Conservation (phyloP, 495 filamentous ascomycete genomes). For the Aspergillus campestris region DNA sequence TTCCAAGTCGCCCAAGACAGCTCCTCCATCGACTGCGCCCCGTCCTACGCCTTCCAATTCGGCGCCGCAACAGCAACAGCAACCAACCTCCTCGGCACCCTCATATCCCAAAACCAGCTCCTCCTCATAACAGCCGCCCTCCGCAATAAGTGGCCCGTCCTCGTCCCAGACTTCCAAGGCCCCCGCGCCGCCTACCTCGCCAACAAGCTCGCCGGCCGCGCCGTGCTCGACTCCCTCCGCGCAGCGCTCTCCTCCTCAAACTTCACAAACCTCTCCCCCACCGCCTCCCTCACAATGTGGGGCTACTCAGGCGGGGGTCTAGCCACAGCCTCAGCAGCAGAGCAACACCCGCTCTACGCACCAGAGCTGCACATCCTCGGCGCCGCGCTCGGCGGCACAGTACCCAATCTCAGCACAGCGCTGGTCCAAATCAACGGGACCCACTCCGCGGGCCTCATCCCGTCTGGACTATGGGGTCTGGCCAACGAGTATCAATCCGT, state of each 20-base stretch:
- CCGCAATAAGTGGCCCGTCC: neutral
- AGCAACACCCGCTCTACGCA: slow-evolving; percentile 40
- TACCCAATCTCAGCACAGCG: slow-evolving; percentile 11
- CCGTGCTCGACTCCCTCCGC: neutral
- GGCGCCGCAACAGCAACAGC: neutral
- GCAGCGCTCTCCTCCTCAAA: neutral
- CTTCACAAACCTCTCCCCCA: neutral
- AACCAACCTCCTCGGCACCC: neutral
- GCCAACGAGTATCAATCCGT: slow-evolving; percentile 11
- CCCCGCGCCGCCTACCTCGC: neutral
- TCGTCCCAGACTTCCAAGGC: slow-evolving; percentile 3
- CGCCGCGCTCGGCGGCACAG: slow-evolving; percentile 34
- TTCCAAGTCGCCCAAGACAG: slow-evolving; percentile 39
- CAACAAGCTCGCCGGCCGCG: neutral
- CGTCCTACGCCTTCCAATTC: slow-evolving; percentile 14
- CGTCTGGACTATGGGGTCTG: slow-evolving; percentile 7
- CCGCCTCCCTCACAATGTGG: slow-evolving; percentile 27
- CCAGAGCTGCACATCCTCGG: slow-evolving; percentile 39
- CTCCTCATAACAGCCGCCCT: neutral
- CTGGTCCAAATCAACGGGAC: slow-evolving; percentile 8
- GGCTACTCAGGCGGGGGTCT: slow-evolving; percentile 46
- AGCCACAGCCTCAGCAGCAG: slow-evolving; percentile 38
- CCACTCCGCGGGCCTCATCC: slow-evolving; percentile 5
- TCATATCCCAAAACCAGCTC: too few species aligned
- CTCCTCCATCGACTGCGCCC: slow-evolving; percentile 19